Conservation (phyloP, 768 basidiomycete species). For the Pulveroboletus ravenelii region DNA sequence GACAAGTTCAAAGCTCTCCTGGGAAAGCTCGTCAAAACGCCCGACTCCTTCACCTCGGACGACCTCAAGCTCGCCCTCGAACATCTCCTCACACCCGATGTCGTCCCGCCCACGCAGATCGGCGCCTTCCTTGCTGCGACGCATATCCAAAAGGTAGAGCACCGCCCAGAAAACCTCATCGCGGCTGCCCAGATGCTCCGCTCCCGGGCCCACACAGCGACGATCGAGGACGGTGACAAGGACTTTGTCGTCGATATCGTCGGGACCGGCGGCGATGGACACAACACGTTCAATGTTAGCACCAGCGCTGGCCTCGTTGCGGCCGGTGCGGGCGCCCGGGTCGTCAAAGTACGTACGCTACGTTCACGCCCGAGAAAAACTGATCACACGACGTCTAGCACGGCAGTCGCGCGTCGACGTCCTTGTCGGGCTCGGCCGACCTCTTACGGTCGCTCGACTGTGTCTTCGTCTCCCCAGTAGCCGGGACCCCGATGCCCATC, state of each 20-base stretch:
- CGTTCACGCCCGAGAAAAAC: background rate
- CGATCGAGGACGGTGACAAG: slow-evolving; percentile 49
- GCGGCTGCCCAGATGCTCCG: slow-evolving; percentile 75
- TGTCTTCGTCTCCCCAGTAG: slow-evolving; percentile 59
- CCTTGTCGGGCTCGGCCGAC: slow-evolving; percentile 91
- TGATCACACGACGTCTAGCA: slow-evolving; percentile 49
- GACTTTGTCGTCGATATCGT: slow-evolving; percentile 63
- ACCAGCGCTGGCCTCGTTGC: slow-evolving; percentile 92
- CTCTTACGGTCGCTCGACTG: slow-evolving; percentile 82
- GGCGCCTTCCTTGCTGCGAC: slow-evolving; percentile 88
- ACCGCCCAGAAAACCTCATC: slow-evolving; percentile 69
- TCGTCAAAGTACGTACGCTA: slow-evolving; percentile 66
- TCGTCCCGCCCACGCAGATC: slow-evolving; percentile 67
- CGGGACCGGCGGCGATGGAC: slow-evolving; percentile 74
- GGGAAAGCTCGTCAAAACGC: slow-evolving; percentile 72
- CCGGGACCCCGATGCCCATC: slow-evolving; percentile 41
- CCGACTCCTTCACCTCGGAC: slow-evolving; percentile 73
- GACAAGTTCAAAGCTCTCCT: slow-evolving; percentile 74
- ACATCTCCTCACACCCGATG: slow-evolving; percentile 65
- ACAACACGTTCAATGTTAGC: slow-evolving; percentile 96
- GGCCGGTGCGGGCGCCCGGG: slow-evolving; percentile 88
- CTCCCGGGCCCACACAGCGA: slow-evolving; percentile 59
- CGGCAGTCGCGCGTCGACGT: slow-evolving; percentile 87
- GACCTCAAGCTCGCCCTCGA: slow-evolving; percentile 73
- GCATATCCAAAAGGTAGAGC: slow-evolving; percentile 74